Base-by-base conservation (phyloP, 1,284 basidiomycete species). In the Moesziomyces aphidis region DNA sequence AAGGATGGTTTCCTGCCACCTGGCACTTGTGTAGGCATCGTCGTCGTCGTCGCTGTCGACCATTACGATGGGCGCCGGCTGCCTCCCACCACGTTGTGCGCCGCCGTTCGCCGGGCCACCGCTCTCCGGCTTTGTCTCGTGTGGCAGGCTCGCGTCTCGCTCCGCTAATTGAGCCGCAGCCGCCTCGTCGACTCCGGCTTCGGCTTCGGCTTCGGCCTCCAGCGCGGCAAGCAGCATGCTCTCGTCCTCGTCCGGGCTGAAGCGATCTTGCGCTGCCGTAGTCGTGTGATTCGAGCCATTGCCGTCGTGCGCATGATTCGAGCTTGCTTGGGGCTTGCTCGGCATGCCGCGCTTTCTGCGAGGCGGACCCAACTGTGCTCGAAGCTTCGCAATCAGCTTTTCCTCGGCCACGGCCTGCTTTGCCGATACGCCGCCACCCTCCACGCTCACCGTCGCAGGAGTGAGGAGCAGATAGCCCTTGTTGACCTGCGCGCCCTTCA, bases 41-140 rank as follows among this genome's bases (percentile, higher is more conserved):
- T 56, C 63, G 13, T 74, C 70, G 3, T 73, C 66, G 24, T 74
- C 72, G 55, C 67, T 74, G n/a, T 74, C 72, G 19, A 57, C 42
- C 19, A 74, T 44, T 9, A 31, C 50, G 50, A 74, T 74, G 0
- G 63, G 53, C 28, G 66, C 53, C 4, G 60, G 36, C 49, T 50
- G 61, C 8, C 28, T 31, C 6, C 28, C 7, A 51, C 56, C 24
- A 55, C 55, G 22, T 36, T 55, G 7, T 28, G 13, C 34, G n/a
- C 59, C 2, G 15, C n/a, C 3, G 50, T 15, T 44, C 24, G 26
- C 7, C 7, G 31, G 23, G 26, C 34, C 21, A 19, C 21, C 24
- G 49, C 23, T n/a, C 15, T 7, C n/a, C 21, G 3, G 22, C 50
- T 26, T 31, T 6, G 28, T 31, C 28, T 31, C 28, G 28, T 9